Evolutionary conservation across 1,284 basidiomycete species (phyloP).

Genomic region (Austroboletus novae-zelandiae): DNA sequence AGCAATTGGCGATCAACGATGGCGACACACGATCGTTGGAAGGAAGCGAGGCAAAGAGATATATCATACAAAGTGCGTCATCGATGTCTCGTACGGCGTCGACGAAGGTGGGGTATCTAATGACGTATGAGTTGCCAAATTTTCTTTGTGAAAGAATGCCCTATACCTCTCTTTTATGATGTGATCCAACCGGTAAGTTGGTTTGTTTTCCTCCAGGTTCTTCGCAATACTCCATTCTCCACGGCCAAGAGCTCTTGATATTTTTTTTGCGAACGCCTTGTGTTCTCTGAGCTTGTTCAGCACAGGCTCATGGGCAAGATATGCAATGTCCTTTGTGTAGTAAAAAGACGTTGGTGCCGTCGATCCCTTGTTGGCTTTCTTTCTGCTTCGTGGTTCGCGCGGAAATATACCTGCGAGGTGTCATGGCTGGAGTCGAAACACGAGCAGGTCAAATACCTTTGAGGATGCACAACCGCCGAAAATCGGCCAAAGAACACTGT

Average conservation of each 20-base stretch:
- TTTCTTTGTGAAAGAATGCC: slow-evolving; percentile 1
- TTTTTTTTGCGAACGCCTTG: slow-evolving; percentile 98
- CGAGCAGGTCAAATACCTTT: slow-evolving; percentile 67
- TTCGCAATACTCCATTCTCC: slow-evolving; percentile 96
- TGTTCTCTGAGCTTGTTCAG: slow-evolving; percentile 95
- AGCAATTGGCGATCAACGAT: slow-evolving; percentile 88
- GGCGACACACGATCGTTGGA: slow-evolving; percentile 80
- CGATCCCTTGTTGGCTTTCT: slow-evolving; percentile 97
- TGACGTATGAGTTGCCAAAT: slow-evolving; percentile 5
- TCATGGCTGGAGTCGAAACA: slow-evolving; percentile 7
- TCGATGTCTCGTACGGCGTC: slow-evolving; percentile 96
- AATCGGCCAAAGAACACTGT: slow-evolving; percentile 96
- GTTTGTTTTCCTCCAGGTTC: slow-evolving; percentile 90
- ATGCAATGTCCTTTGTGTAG: slow-evolving; percentile 98
- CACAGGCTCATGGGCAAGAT: slow-evolving; percentile 96
- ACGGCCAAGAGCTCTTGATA: slow-evolving; percentile 89
- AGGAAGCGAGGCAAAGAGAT: slow-evolving; percentile 89
- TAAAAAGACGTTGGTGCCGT: slow-evolving; percentile 98
- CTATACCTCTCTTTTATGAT: slow-evolving; percentile 93
- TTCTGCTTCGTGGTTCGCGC: slow-evolving; percentile 89
- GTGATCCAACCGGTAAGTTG: slow-evolving; percentile 88
- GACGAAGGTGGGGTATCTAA: slow-evolving; percentile 94
- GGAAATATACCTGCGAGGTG: slow-evolving; percentile 85
- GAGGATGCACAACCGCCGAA: slow-evolving; percentile 94
- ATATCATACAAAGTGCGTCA: slow-evolving; percentile 94